Evolutionary conservation across 306 rosid genomes (phyloP).

Genomic region (Vigna radiata): DNA sequence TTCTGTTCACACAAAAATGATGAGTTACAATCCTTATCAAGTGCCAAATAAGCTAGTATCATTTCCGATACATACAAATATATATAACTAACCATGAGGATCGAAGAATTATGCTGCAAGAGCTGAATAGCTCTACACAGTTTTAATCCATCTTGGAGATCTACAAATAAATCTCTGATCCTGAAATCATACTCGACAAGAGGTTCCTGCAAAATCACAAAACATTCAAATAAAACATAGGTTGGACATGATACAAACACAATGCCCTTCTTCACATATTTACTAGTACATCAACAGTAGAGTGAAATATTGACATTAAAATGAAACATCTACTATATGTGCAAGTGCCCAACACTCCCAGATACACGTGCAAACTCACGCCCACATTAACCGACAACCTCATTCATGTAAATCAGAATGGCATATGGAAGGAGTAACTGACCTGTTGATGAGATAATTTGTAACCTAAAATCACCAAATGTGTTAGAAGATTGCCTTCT

Average conservation of each 20-base stretch:
- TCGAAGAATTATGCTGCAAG: constrained; percentile 74
- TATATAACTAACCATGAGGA: constrained; percentile 65
- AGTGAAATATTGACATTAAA: neutral
- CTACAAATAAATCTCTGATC: constrained; percentile 75
- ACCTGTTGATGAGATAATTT: constrained; percentile 88
- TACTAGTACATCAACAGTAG: neutral
- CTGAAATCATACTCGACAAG: constrained; percentile 81
- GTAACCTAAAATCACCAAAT: constrained; percentile 79
- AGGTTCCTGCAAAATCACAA: constrained; percentile 63
- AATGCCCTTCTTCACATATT: constrained; percentile 13
- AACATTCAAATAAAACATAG: constrained; percentile 29
- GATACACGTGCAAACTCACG: neutral
- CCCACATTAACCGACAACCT: constrained; percentile 12
- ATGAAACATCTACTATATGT: neutral
- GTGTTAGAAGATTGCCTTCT: constrained; percentile 89
- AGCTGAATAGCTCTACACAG: constrained; percentile 89
- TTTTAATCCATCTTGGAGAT: constrained; percentile 87
- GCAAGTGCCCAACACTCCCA: neutral
- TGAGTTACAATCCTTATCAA: constrained; percentile 45
- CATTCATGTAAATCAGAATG: constrained; percentile 27
- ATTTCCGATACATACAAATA: constrained; percentile 6
- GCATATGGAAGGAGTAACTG: constrained; percentile 38
- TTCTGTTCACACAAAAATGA: constrained; percentile 64
- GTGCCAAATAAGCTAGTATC: constrained; percentile 32
- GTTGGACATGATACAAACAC: constrained; percentile 23